A percentile compares a stretch with the other conserved stretches of the same genome.
Conservation (phyloP, 1,139 yeast genomes). For the Yamadazyma dendronema region DNA sequence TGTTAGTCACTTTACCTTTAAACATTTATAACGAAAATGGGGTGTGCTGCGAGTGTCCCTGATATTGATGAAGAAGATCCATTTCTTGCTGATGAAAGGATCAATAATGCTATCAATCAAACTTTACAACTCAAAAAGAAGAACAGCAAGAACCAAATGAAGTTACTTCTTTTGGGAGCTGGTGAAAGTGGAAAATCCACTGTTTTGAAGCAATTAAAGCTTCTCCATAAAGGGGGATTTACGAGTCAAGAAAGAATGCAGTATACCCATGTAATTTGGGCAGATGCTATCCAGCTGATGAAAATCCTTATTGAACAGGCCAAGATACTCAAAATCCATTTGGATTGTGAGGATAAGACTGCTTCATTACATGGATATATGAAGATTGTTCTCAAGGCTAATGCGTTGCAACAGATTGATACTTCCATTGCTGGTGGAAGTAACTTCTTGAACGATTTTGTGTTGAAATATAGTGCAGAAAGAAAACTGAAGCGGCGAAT, state of each 20-base stretch:
- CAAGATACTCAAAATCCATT: conserved; percentile 53
- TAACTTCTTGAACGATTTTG: conserved; percentile 62
- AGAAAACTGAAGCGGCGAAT: conserved; percentile 48
- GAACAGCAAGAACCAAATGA: conserved; percentile 49
- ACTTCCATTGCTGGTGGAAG: conserved; percentile 70
- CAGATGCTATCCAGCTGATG: conserved; percentile 88
- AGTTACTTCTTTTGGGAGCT: conserved; percentile 78
- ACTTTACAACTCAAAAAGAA: conserved; percentile 54
- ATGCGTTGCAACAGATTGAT: conserved; percentile 61
- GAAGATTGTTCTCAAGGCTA: conserved; percentile 51
- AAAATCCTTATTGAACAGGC: conserved; percentile 75
- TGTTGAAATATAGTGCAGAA: conserved; percentile 58
- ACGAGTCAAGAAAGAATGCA: conserved; percentile 74
- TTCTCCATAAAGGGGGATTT: conserved; percentile 86
- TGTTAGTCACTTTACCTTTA: too few relatives aligned
- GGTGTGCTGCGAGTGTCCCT: conserved; percentile 62
- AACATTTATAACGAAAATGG: conserved; percentile 55
- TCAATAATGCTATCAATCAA: conserved; percentile 70
- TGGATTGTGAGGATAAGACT: conserved; percentile 58
- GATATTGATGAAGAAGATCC: conserved; percentile 50
- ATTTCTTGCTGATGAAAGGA: conserved; percentile 46
- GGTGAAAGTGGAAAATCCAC: conserved; percentile 98
- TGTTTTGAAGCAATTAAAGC: conserved; percentile 86
- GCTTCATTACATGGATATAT: conserved; percentile 47
- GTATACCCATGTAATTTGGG: conserved; percentile 91